These are phyloP conservation scores for Erigeron canadensis DNA, from an alignment of 129 eudicot species.

Conservation along the genomic window DNA sequence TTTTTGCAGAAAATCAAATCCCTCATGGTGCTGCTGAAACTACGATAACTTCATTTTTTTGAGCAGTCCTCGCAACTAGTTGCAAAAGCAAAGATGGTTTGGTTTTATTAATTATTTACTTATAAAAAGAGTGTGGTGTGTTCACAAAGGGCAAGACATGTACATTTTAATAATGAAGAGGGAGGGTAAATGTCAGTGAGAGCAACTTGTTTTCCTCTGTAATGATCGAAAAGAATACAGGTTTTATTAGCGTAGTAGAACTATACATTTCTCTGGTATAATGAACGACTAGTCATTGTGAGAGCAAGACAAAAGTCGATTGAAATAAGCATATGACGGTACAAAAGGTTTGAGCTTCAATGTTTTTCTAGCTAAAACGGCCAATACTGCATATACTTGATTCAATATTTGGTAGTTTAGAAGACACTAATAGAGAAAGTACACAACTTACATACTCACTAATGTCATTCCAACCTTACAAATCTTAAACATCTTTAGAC, in stretches of 20 bases:
- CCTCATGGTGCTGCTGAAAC: conserved; percentile 30
- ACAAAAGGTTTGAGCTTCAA: too few species aligned
- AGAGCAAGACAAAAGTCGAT: too few species aligned
- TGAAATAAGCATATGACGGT: too few species aligned
- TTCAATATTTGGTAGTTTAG: too few species aligned
- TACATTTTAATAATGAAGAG: neutral
- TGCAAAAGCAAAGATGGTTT: neutral
- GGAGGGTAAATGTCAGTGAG: neutral
- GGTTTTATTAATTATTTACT: neutral
- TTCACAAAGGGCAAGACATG: neutral
- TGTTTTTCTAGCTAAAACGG: too few species aligned
- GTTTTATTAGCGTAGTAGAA: neutral
- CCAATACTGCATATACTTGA: too few species aligned
- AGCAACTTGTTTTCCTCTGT: neutral
- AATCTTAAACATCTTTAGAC: conserved; percentile 13
- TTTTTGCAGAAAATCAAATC: conserved; percentile 28
- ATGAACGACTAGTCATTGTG: neutral
- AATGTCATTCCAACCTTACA: neutral
- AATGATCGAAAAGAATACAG: neutral
- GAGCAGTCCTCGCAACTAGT: neutral
- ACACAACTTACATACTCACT: neutral
- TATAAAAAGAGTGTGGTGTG: neutral
- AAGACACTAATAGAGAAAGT: neutral
- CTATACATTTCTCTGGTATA: neutral
- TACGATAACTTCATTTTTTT: neutral